Evolutionary conservation across 2,329 filamentous ascomycete species (phyloP).

Genomic region (Calonectria pseudoturangicola): DNA sequence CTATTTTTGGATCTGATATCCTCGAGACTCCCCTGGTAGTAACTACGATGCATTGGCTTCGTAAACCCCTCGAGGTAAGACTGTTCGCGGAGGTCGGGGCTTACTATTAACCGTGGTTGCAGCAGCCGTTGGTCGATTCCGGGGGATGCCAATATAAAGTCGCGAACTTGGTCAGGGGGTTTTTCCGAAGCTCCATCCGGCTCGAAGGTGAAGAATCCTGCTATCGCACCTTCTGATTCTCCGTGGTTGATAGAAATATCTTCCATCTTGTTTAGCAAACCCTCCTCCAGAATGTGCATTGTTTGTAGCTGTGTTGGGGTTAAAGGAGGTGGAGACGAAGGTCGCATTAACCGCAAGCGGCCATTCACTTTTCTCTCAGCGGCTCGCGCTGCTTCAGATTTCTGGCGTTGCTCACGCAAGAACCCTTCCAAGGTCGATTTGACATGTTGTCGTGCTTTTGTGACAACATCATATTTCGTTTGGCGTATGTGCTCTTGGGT

Average conservation of each 20-base stretch:
- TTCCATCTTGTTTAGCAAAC: conserved; percentile 35
- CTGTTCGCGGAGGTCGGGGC: conserved; percentile 7
- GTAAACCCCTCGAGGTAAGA: conserved; percentile 7
- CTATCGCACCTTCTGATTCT: conserved; percentile 44
- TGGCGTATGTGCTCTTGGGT: conserved; percentile 29
- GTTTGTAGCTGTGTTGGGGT: conserved; percentile 21
- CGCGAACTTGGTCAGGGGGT: conserved; percentile 42
- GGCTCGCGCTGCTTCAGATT: background rate
- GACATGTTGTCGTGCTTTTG: background rate
- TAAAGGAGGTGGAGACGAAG: conserved; percentile 23
- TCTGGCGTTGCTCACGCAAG: conserved; percentile 25
- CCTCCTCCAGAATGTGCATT: conserved; percentile 37
- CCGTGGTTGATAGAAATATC: conserved; percentile 45
- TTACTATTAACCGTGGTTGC: background rate
- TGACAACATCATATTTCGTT: conserved; percentile 14
- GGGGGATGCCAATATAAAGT: conserved; percentile 39
- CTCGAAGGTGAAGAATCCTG: conserved; percentile 44
- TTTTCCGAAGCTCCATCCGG: conserved; percentile 40
- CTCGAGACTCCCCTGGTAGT: conserved; percentile 30
- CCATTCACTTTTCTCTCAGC: conserved; percentile 16
- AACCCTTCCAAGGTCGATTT: conserved; percentile 4
- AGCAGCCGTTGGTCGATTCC: conserved; percentile 30
- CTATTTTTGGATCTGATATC: conserved; percentile 33
- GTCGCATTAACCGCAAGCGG: background rate
- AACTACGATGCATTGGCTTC: conserved; percentile 16